Evolutionary conservation across 768 basidiomycete genomes (phyloP), one percentile per base, ranked within the genome.

Genomic region (Rhizopogon rudus): DNA sequence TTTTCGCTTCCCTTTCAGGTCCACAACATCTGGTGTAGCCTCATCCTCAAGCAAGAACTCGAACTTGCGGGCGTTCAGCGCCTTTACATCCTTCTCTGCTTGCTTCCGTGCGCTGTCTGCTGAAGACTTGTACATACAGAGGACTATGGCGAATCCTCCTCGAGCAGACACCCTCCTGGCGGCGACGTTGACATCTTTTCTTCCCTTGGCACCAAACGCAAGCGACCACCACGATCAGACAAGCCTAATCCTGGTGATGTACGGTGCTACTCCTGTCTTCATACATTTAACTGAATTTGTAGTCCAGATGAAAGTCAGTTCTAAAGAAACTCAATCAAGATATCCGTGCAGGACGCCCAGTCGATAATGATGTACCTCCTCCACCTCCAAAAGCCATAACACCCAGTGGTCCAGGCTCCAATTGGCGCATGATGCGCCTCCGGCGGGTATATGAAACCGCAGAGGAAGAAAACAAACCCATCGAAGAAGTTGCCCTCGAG

Each of bases 361-460:
- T 74, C 25, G 70, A 80, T 55, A 66, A 74, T 12, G 73, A 76
- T 50, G 73, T 74, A 25, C 65, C 77, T 3, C 39, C 42, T 16
- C 60, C 64, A 1, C 72, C 75, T 48, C 70, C 78, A 5, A 82
- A 80, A 67, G 65, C 81, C 20, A 67, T 75, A 53, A 82, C 81
- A 0, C 92, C 93, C 0, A 96, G 96, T 2, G 93, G 93, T 2
- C 89, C 94, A 5, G 96, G 96, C 10, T 93, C 92, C 2, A 86
- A 84, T 65, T 99, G 97, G 96, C 86, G 97, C 14, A 98, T 98
- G 97, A 93, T 91, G 86, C 93, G 94, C 62, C 81, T 99, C 0
- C 83, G 86, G 40, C 81, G 91, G 13, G 87, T 93, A 1, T 95
- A 92, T 65, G 96, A 98, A 67, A 81, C 89, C 3, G 93, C 90